Conservation (phyloP, 2,329 filamentous ascomycete genomes). For the Penicillium crustosum region DNA sequence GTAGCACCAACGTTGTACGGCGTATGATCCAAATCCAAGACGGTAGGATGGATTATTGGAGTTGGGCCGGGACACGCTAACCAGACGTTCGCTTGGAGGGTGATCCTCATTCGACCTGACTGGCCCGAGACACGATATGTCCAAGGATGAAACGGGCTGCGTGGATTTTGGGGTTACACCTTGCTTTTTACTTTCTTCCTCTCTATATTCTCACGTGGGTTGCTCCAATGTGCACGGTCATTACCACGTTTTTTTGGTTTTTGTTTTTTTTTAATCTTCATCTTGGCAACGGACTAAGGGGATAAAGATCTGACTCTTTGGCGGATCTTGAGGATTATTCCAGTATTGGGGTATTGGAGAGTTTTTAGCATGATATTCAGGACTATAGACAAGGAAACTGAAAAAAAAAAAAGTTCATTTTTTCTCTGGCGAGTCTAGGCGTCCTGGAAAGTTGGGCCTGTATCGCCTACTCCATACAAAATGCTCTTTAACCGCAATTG, state of each 20-base stretch:
- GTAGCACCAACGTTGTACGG: slow-evolving; percentile 5
- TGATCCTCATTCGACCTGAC: slow-evolving; percentile 16
- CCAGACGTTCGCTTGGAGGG: slow-evolving; percentile 8
- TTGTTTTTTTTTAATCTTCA: neutral
- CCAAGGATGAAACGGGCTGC: slow-evolving; percentile 25
- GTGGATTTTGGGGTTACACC: slow-evolving; percentile 20
- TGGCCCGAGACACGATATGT: slow-evolving; percentile 23
- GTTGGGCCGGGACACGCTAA: slow-evolving; percentile 12
- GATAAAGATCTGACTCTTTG: slow-evolving; percentile 29
- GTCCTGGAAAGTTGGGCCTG: neutral
- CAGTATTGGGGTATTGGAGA: neutral
- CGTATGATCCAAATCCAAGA: slow-evolving; percentile 6
- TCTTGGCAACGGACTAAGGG: slow-evolving; percentile 28
- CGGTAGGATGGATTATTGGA: slow-evolving; percentile 8
- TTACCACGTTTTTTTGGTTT: slow-evolving; percentile 8
- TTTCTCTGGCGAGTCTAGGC: neutral
- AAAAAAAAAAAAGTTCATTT: no score
- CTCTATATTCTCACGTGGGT: slow-evolving; percentile 6
- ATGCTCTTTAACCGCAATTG: neutral
- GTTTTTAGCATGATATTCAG: neutral
- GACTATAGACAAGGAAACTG: neutral
- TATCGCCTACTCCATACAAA: slow-evolving; percentile 1
- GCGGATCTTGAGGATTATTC: slow-evolving; percentile 1
- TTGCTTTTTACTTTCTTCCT: neutral
- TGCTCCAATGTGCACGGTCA: slow-evolving; percentile 1